Conservation (phyloP, 768 basidiomycete species). For the Tubosaeta brunneosetosa region DNA sequence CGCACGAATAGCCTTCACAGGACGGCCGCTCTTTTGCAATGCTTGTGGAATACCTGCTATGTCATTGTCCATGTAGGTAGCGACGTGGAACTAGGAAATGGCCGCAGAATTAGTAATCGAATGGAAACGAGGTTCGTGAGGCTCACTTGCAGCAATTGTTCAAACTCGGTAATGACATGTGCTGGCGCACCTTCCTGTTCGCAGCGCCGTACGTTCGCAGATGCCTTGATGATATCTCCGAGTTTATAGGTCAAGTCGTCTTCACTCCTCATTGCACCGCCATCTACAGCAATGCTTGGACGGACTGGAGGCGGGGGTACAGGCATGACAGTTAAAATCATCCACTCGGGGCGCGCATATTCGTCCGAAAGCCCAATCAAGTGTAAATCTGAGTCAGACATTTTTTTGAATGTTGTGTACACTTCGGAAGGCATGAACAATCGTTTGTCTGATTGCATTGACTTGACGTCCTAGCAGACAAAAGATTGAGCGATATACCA, state of each 20-base stretch:
- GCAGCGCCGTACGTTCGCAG: constrained; percentile 83
- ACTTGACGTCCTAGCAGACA: constrained; percentile 63
- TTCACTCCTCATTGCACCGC: constrained; percentile 94
- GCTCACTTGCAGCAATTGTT: constrained; percentile 88
- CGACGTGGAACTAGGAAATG: constrained; percentile 86
- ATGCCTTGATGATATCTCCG: constrained; percentile 94
- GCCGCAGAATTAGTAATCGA: not conserved
- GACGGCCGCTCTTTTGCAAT: constrained; percentile 93
- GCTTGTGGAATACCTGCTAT: constrained; percentile 98
- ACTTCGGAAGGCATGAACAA: constrained; percentile 81
- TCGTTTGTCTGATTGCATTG: constrained; percentile 77
- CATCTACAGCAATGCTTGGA: constrained; percentile 95
- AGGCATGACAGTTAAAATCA: constrained; percentile 97
- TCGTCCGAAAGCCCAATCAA: constrained; percentile 90
- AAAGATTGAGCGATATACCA: too few species aligned
- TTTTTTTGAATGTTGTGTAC: constrained; percentile 95
- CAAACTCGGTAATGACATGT: constrained; percentile 92
- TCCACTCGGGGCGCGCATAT: constrained; percentile 98
- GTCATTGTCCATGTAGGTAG: constrained; percentile 99
- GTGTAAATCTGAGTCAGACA: constrained; percentile 82
- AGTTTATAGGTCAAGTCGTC: constrained; percentile 99
- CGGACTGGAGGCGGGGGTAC: constrained; percentile 98
- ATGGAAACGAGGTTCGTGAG: not conserved
- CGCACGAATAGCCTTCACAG: constrained; percentile 97
- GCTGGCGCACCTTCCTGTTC: constrained; percentile 97